Evolutionary conservation across 192 early-diverging fungal genomes (phyloP).

Genomic region (Radiomyces spectabilis): DNA sequence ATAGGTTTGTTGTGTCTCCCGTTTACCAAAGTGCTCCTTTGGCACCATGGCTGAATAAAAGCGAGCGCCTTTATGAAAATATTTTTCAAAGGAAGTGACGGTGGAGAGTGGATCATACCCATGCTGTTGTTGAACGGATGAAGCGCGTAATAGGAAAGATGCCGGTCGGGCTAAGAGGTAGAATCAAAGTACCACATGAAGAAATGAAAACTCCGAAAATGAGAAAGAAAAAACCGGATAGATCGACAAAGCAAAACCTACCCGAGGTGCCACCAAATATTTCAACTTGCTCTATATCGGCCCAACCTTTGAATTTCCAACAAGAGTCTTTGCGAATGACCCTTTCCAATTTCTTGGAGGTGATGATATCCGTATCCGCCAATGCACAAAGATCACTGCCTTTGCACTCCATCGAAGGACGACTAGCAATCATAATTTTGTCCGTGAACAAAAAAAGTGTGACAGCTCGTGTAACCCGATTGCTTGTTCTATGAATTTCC

Average conservation of each 20-base stretch:
- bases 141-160: constrained; percentile 18
- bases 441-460: constrained; percentile 30
- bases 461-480: constrained; percentile 17
- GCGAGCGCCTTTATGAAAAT: constrained; percentile 17
- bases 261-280: constrained; percentile 15
- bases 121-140: background rate
- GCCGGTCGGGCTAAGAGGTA: background rate
- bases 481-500: constrained; percentile 21
- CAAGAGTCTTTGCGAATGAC: background rate
- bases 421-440: constrained; percentile 23
- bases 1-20: too few relatives aligned
- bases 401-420: too few relatives aligned
- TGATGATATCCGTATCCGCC: too few relatives aligned
- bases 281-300: constrained; percentile 25
- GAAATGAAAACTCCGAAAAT: background rate
- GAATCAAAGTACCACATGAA: too few relatives aligned
- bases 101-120: background rate
- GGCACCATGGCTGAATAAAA: constrained; percentile 1
- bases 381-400: too few relatives aligned
- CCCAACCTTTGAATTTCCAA: constrained; percentile 29
- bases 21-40: background rate
- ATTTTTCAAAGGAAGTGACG: constrained; percentile 18
- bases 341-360: too few relatives aligned
- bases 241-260: background rate
- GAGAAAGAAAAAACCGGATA: background rate